Conservation (phyloP, 116 monocot genomes). For the Papilionanthe hybrid region DNA sequence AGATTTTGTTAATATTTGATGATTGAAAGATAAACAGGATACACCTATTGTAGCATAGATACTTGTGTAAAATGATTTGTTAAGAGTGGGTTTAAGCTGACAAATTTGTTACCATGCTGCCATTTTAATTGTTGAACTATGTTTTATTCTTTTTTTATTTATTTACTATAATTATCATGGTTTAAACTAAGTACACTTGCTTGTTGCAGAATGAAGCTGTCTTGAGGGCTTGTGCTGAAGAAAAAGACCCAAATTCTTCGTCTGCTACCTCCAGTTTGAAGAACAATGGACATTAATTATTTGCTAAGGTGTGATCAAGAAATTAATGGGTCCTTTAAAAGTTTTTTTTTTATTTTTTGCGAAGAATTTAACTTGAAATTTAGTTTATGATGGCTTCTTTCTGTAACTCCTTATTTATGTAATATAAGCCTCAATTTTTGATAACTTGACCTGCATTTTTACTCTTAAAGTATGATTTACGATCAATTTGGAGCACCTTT, state of each 20-base stretch:
- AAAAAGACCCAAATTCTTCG: conserved; percentile 22
- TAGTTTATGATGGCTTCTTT: not conserved
- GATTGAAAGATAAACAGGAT: no score
- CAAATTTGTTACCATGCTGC: not conserved
- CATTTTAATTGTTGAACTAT: not conserved
- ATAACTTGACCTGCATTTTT: not conserved
- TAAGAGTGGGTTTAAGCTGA: no score
- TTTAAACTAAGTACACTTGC: not conserved
- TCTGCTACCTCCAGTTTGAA: conserved; percentile 9
- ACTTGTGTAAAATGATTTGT: no score
- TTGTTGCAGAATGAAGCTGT: conserved; percentile 79
- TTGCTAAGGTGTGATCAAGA: not conserved
- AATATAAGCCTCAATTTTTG: no score
- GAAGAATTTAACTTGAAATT: not conserved
- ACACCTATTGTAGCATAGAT: no score
- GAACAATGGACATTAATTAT: not conserved
- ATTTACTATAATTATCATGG: not conserved
- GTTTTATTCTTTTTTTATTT: not conserved
- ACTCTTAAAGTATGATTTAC: not conserved
- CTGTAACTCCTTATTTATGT: not conserved
- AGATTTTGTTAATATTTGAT: no score
- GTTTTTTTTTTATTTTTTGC: not conserved
- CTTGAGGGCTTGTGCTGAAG: conserved; percentile 68
- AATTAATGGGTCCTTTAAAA: not conserved
- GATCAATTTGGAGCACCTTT: no score